Base-by-base conservation (phyloP, 208 protist species). In the Leishmania gerbilli region DNA sequence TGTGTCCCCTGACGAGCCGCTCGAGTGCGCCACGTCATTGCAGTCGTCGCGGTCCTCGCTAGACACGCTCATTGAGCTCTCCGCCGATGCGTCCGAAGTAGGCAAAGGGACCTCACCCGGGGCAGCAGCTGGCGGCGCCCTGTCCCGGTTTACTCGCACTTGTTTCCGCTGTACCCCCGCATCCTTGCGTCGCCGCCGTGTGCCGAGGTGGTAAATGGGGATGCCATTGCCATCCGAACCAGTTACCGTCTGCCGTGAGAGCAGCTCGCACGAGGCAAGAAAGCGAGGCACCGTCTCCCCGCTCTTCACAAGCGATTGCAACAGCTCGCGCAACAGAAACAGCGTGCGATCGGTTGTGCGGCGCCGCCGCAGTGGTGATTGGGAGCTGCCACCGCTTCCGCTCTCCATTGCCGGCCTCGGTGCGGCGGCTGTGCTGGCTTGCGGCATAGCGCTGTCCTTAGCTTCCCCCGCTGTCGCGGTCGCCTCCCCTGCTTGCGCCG, bases 201-300 rank as follows among this genome's bases (percentile, higher is more conserved):
- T 93, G 53, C 91, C 92, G 21, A 97, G 88, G 81, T 93, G 88
- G 82, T 94, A 95, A 34, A 93, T 97, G 40, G 89, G 85, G 27
- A 97, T 95, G 34, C 83, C 84, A 24, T 76, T 79, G 45, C 92
- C 91, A 79, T 97, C 87, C 0, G 84, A 91, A n/a, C 92, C 89
- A 3, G 83, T 49, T 55, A 93, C 91, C 0, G 77, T 78, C 71
- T 94, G 92, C 72, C 88, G 78, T 21, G 85, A 86, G 6, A 97
- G 84, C 65, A 96, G 79, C 71, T 87, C 84, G 81, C 95, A 97
- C 37, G 85, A 88, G n/a, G 85, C 75, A 47, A 98, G 86, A 79
- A 98, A 98, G 21, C 74, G 42, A n/a, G 95, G 93, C 69, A 98
- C 95, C 5, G 91, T 92, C 74, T 94, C 83, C 21, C 84, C 89